A percentile compares a stretch with the other conserved stretches of the same genome.
These are phyloP conservation scores for Aspergillus funiculosus DNA, from an alignment of 495 filamentous ascomycete genomes.

Conservation along the genomic window DNA sequence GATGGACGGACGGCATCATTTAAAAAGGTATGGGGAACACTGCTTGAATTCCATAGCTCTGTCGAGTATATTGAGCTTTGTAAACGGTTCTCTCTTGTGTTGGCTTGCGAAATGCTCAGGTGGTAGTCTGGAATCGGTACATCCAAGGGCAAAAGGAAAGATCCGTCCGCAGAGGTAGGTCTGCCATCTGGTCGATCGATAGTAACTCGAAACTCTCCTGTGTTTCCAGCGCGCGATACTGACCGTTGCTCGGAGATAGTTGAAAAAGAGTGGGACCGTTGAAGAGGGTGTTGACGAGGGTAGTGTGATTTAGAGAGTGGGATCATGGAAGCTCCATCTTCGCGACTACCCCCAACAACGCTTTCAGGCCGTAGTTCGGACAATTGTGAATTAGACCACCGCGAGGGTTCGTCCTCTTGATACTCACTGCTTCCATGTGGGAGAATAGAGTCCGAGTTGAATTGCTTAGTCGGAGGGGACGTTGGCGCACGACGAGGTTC, in stretches of 20 bases:
- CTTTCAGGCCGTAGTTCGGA: constrained; percentile 39
- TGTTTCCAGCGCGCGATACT: constrained; percentile 26
- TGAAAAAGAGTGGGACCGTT: constrained; percentile 59
- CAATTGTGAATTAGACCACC: constrained; percentile 46
- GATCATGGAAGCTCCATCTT: constrained; percentile 28
- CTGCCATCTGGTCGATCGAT: constrained; percentile 68
- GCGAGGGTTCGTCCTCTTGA: constrained; percentile 28
- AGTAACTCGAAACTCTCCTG: constrained; percentile 71
- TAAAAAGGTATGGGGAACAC: constrained; percentile 19
- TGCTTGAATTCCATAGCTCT: constrained; percentile 21
- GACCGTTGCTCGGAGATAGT: constrained; percentile 50
- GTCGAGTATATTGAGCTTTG: constrained; percentile 63
- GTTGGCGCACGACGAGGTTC: constrained; percentile 29
- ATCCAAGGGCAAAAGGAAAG: constrained; percentile 56
- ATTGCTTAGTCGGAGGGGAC: constrained; percentile 26
- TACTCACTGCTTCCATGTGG: constrained; percentile 19
- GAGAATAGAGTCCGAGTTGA: constrained; percentile 32
- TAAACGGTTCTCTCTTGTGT: constrained; percentile 70
- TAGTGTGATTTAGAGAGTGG: constrained; percentile 23
- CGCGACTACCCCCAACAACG: constrained; percentile 21
- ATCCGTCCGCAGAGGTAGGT: constrained; percentile 64
- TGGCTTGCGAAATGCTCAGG: constrained; percentile 79
- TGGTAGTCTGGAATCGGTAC: constrained; percentile 83
- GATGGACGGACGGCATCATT: constrained; percentile 29
- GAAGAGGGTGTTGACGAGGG: constrained; percentile 31